Evolutionary conservation across 306 rosid genomes (phyloP).

Genomic region (Oemleria cerasiformis): DNA sequence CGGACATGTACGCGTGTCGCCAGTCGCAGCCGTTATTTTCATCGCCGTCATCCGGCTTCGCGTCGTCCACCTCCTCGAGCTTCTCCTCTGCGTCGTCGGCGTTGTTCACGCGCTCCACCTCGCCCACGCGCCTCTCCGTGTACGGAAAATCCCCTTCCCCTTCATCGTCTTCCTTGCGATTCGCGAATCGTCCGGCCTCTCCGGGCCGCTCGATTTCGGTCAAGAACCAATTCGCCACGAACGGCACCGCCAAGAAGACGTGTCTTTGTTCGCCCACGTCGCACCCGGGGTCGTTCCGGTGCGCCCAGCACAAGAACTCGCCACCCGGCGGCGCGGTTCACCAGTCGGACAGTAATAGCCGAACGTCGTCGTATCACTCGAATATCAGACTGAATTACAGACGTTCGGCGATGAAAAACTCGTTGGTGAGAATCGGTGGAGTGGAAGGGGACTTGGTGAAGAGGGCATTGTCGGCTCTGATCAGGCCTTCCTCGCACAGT

Average conservation of each 20-base stretch:
- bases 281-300: conserved; percentile 74
- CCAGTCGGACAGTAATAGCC: neutral
- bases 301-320: conserved; percentile 49
- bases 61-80: conserved; percentile 41
- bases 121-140: conserved; percentile 25
- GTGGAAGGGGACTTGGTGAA: conserved; percentile 53
- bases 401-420: conserved; percentile 71
- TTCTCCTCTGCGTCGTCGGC: conserved; percentile 34
- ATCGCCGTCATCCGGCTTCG: conserved; percentile 39
- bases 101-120: conserved; percentile 27
- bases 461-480: conserved; percentile 42
- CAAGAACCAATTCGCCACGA: neutral
- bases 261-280: conserved; percentile 68
- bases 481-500: conserved; percentile 51
- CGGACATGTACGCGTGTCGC: neutral
- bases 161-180: conserved; percentile 21
- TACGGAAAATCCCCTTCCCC: conserved; percentile 4
- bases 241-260: conserved; percentile 21
- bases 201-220: conserved; percentile 40
- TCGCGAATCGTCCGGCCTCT: conserved; percentile 34
- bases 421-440: conserved; percentile 55
- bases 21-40: neutral
- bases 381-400: conserved; percentile 37
- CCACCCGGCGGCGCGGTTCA: neutral
- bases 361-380: conserved; percentile 25